Evolutionary conservation across 2,329 filamentous ascomycete genomes (phyloP), one percentile per base, ranked within the genome.

Genomic region (Fusarium austroafricanum): DNA sequence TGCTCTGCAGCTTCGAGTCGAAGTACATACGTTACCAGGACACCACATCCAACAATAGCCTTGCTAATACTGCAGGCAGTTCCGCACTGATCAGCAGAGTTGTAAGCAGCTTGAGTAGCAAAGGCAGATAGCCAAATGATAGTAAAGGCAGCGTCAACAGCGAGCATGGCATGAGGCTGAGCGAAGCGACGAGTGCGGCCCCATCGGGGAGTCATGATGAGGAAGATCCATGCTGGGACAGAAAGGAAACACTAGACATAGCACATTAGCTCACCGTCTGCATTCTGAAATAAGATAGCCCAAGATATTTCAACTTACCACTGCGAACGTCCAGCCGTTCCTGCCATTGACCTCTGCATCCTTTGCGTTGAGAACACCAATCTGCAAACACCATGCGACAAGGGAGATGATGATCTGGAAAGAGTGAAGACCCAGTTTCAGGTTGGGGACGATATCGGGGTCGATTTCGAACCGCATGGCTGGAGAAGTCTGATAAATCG

Each of bases 41-140:
- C 86, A 20, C 86, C 88, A 21, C 90, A 73, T 23, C 81, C 89
- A 23, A 91, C 88, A 63, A 90, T 83, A 55, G 82, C 87, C 75
- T 89, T 90, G 81, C 88, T 90, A 46, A 87, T 76, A n/a, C 79
- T 76, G 75, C 89, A 91, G 37, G 79, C 86, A 31, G 80, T 77
- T 4, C 85, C 85, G 71, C 88, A 90, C 28, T 82, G 78, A 61
- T 82, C 82, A 21, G 82, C 80, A 5, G 83, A 81, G 78, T 91
- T 90, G 79, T 87, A 91, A 10, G 86, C 83, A 4, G 89, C 89
- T 73, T 91, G 87, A 18, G 87, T 84, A 29, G 89, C 85, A 74
- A 91, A 91, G 18, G 86, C 89, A 4, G 89, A 89, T 42, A 92
- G 81, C 89, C 89, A 91, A 65, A 91, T 78, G 68, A 91, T 76